Percentiles rank a stretch among this genome's conserved stretches.
Conservation (phyloP, 192 early-diverging fungal genomes). For the Allomyces macrogynus region DNA sequence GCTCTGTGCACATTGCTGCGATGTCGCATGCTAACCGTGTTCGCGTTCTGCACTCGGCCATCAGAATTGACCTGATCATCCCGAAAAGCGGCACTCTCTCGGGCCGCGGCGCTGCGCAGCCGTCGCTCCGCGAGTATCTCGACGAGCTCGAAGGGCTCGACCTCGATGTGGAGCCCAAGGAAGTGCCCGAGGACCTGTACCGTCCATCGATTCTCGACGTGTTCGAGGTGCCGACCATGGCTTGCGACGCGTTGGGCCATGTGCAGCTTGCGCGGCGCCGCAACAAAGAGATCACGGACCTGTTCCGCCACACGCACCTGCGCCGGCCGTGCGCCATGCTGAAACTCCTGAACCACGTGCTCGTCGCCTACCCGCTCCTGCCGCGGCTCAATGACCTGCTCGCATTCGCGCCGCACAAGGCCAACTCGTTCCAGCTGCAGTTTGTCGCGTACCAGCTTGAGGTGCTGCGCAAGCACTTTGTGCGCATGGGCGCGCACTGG, state of each 20-base stretch:
- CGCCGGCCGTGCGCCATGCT: neutral
- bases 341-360: neutral
- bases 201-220: neutral
- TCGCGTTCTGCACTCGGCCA: too few relatives aligned
- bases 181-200: neutral
- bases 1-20: too few relatives aligned
- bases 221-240: neutral
- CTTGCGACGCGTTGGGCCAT: neutral
- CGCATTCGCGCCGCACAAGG: neutral
- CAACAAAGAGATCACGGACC: neutral
- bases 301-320: neutral
- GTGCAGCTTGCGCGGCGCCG: neutral
- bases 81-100: too few relatives aligned
- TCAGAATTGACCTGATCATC: too few relatives aligned
- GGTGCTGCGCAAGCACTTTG: neutral
- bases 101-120: too few relatives aligned
- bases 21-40: too few relatives aligned
- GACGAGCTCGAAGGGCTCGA: neutral
- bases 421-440: neutral
- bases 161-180: neutral
- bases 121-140: neutral
- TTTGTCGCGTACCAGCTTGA: neutral
- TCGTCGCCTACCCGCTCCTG: neutral
- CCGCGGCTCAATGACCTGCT: neutral
- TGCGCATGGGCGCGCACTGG: neutral